Evolutionary conservation across 495 filamentous ascomycete species (phyloP).

Genomic region (Xylaria acuta): DNA sequence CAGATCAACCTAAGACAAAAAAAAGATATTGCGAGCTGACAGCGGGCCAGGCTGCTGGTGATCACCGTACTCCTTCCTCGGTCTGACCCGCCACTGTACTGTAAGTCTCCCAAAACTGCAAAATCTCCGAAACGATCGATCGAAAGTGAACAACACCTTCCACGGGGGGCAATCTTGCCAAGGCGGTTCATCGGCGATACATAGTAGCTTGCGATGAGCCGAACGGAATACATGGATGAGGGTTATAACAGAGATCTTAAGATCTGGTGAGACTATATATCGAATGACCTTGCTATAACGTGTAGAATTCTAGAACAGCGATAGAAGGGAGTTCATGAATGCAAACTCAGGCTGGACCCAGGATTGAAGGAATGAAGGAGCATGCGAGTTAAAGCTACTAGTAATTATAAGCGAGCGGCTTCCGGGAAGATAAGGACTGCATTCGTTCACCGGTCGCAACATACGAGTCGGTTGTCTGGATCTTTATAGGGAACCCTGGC

Average conservation of each 20-base stretch:
- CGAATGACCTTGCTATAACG: background rate
- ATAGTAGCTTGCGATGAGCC: constrained; percentile 5
- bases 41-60: background rate
- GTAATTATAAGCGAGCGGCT: constrained; percentile 6
- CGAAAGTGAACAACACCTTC: background rate
- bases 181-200: background rate
- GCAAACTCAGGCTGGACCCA: background rate
- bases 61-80: background rate
- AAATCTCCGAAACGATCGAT: constrained; percentile 14
- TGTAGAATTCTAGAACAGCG: background rate
- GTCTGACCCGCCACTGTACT: background rate
- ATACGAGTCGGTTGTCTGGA: constrained; percentile 2
- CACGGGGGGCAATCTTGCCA: background rate
- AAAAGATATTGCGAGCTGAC: background rate
- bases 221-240: background rate
- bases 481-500: background rate
- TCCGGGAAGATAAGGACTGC: constrained; percentile 8
- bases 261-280: constrained; percentile 1
- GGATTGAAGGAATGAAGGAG: constrained; percentile 22
- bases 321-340: background rate
- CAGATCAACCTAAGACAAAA: background rate
- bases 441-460: background rate
- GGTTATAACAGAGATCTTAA: constrained; percentile 15
- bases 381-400: background rate
- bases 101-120: constrained; percentile 12